Conservation (phyloP, 176 grass and related monocot species). For the Tuctoria greenei region DNA sequence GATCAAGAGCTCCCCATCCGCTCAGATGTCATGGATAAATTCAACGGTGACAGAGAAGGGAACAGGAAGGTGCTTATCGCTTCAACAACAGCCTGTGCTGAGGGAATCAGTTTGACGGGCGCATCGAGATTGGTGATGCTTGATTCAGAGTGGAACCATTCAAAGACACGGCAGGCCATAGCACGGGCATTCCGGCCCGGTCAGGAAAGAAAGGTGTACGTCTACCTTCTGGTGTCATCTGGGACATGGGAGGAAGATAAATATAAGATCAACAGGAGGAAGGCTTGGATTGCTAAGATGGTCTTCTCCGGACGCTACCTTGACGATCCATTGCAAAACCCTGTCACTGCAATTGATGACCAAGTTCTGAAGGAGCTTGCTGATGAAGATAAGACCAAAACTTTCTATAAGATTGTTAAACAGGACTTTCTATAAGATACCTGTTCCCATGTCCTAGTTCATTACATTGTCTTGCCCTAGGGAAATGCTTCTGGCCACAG, state of each 20-base stretch:
- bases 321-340: slow-evolving; percentile 23
- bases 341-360: slow-evolving; percentile 49
- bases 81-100: slow-evolving; percentile 88
- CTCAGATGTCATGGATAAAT: slow-evolving; percentile 75
- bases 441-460: background rate
- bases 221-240: slow-evolving; percentile 69
- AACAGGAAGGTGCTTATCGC: slow-evolving; percentile 80
- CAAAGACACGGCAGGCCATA: slow-evolving; percentile 90
- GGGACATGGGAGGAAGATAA: slow-evolving; percentile 89
- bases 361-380: slow-evolving; percentile 68
- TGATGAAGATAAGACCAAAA: slow-evolving; percentile 58
- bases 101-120: slow-evolving; percentile 87
- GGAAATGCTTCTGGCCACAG: too few species aligned
- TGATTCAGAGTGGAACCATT: slow-evolving; percentile 96
- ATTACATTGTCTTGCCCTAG: too few species aligned
- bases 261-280: slow-evolving; percentile 67
- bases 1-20: slow-evolving; percentile 70
- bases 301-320: slow-evolving; percentile 58
- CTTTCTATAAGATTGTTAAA: slow-evolving; percentile 61
- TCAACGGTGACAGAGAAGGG: slow-evolving; percentile 53
- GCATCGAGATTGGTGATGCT: slow-evolving; percentile 85
- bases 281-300: slow-evolving; percentile 82
- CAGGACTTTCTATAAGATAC: slow-evolving; percentile 40
- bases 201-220: slow-evolving; percentile 77
- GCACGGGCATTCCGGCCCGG: slow-evolving; percentile 83